Evolutionary conservation across 2,329 filamentous ascomycete genomes (phyloP), one percentile per base, ranked within the genome.

Genomic region (Knufia fluminis): DNA sequence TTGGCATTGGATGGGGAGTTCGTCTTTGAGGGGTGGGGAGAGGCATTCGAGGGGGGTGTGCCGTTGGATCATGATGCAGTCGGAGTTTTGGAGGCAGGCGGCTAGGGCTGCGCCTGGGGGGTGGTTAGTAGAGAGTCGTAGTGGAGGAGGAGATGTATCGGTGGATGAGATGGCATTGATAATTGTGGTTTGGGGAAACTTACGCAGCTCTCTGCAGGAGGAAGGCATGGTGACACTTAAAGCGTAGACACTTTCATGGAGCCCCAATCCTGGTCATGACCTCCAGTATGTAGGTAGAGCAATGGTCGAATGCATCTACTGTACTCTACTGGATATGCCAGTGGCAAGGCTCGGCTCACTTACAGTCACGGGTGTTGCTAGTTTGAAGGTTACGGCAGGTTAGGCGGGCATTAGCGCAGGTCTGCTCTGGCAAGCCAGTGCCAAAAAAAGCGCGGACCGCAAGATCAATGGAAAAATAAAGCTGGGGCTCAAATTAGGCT

Each of bases 191-290:
- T 43, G 38, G 43, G 39, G 42, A 50, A 19, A 72, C 86, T 59
- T 78, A 97, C 91, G 82, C 66, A 98, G 86, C 69, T 97, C 91
- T 80, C 90, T 87, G 73, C 92, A 98, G 55, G 91, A 96, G 68
- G 86, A 89, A 51, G 91, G 90, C 92, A 97, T 95, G 48, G 4
- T 49, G 43, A 6, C n/a, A n/a, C 7, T n/a, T 16, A 7, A n/a
- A 16, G 33, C 6, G n/a, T 38, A 17, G 6, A n/a, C 19, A 16
- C 31, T 8, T 32, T 32, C 8, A 32, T 8, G 8, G 31, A 32
- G 31, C n/a, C n/a, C n/a, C n/a, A n/a, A n/a, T n/a, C n/a, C n/a
- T n/a, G n/a, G n/a, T n/a, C n/a, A n/a, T n/a, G n/a, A n/a, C n/a
- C n/a, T n/a, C n/a, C n/a, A n/a, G n/a, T n/a, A n/a, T n/a, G n/a